Percentiles rank a stretch among this genome's conserved stretches.
These are phyloP conservation scores for Penicillium verhagenii DNA, from an alignment of 495 filamentous ascomycete genomes.

Conservation along the genomic window DNA sequence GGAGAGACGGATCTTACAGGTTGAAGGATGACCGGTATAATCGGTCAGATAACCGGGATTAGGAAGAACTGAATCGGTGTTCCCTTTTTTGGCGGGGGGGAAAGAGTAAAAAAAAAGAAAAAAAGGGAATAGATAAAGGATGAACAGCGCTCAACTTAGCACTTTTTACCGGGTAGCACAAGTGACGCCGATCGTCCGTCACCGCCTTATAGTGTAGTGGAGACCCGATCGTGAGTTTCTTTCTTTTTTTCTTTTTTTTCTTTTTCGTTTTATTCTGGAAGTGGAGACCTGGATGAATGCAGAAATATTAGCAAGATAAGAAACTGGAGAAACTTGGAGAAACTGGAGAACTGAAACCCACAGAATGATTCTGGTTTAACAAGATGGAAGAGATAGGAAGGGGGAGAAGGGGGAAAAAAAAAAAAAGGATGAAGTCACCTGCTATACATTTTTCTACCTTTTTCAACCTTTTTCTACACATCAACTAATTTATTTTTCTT, in stretches of 20 bases:
- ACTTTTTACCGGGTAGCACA: constrained; percentile 14
- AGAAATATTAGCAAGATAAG: not conserved
- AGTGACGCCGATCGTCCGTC: constrained; percentile 25
- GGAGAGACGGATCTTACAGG: constrained; percentile 38
- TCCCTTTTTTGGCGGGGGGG: not conserved
- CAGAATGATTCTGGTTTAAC: not conserved
- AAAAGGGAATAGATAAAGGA: constrained; percentile 14
- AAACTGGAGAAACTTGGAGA: not conserved
- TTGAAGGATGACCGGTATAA: constrained; percentile 19
- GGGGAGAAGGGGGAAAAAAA: not conserved
- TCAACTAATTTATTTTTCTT: too few species aligned
- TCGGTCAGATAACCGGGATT: constrained; percentile 17
- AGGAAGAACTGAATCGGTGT: constrained; percentile 8
- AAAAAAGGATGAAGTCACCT: not conserved
- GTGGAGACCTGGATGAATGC: not conserved
- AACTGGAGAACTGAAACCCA: too few species aligned
- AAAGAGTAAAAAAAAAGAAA: not conserved
- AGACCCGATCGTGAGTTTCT: not conserved
- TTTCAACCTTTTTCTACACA: not conserved
- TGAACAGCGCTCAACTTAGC: constrained; percentile 11
- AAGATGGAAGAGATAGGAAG: not conserved
- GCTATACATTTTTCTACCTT: not conserved
- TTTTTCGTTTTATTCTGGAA: not conserved
- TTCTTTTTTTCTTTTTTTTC: not conserved
- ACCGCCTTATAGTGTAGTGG: constrained; percentile 20